Evolutionary conservation across 495 filamentous ascomycete genomes (phyloP), one percentile per base, ranked within the genome.

Genomic region (Eremomyces bilateralis): DNA sequence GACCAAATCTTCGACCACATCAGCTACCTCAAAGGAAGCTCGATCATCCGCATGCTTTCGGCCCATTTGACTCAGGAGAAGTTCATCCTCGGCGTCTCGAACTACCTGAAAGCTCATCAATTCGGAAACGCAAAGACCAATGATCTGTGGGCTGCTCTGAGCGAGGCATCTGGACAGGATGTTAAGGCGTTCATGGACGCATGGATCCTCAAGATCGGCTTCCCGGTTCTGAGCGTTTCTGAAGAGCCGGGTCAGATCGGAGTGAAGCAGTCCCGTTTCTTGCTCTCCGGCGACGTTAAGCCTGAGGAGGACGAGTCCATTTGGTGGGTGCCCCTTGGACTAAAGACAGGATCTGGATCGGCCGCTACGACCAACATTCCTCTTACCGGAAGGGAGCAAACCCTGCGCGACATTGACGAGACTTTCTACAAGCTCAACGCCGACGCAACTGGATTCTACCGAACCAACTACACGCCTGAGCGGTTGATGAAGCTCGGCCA

Each of bases 1-100:
- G 84, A 94, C 53, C 85, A 94, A 47, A 88, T 93, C 39, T 94
- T 94, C 51, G 85, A 94, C 53, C 68, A 73, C 47, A 93, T 94
- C 52, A 88, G 78, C 53, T 97, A 97, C 51, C 63, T 82, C 30
- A 97, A 97, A 55, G 88, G 88, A 29, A 88, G 80, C 54, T 88
- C 81, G 18, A 77, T 85, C 34, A 88, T 97, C 49, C 72, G 88
- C 44, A 94, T 94, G 88, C 56, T 97, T 38, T 80, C 79, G 31
- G 67, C 69, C 36, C 76, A 94, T 51, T 72, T 97, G 19, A 80
- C 80, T 11, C 69, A 73, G 24, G 65, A 91, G 47, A 76, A 65
- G 1, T 97, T 97, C 63, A 62, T 97, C 24, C 65, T 73, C 42
- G 88, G 88, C 28, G 81, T 97, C 29, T 72, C 79, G 1, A 67